Evolutionary conservation across 2,329 filamentous ascomycete species (phyloP).

Genomic region (Emergomyces africanus): DNA sequence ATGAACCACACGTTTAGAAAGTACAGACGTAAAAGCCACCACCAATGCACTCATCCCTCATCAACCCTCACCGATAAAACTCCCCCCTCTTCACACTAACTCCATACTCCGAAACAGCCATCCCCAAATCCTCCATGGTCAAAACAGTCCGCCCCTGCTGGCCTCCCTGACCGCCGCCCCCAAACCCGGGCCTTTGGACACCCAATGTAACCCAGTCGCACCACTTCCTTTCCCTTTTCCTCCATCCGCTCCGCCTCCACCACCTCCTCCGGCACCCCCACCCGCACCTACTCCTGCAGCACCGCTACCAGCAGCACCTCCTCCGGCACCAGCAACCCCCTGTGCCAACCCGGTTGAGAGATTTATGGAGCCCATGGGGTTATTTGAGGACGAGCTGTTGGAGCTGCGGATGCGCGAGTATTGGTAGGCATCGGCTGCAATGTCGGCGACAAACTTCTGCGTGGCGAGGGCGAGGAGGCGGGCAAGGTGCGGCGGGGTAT

Average conservation of each 20-base stretch:
- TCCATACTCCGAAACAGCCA: conserved; percentile 95
- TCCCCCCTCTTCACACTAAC: conserved; percentile 96
- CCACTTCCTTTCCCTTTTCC: conserved; percentile 36
- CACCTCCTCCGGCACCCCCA: conserved; percentile 32
- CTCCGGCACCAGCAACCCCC: conserved; percentile 38
- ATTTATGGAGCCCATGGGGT: conserved; percentile 77
- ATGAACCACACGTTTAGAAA: conserved; percentile 11
- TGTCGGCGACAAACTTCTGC: conserved; percentile 96
- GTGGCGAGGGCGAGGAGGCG: conserved; percentile 93
- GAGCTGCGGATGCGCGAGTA: conserved; percentile 93
- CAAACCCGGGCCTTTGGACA: conserved; percentile 66
- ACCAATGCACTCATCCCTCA: background rate
- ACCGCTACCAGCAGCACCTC: conserved; percentile 41
- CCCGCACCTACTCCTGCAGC: conserved; percentile 34
- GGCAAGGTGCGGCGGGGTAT: conserved; percentile 63
- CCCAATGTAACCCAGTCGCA: conserved; percentile 45
- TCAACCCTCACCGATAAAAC: conserved; percentile 60
- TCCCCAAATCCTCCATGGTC: conserved; percentile 97
- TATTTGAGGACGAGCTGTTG: conserved; percentile 73
- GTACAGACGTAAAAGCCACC: too few relatives aligned
- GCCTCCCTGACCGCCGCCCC: conserved; percentile 75
- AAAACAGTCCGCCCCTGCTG: conserved; percentile 79
- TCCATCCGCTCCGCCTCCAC: conserved; percentile 32
- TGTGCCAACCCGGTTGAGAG: conserved; percentile 49
- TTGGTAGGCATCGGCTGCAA: conserved; percentile 94